These are phyloP conservation scores for Paraglomus brasilianum DNA, from an alignment of 192 early-diverging fungal species.

Conservation along the genomic window DNA sequence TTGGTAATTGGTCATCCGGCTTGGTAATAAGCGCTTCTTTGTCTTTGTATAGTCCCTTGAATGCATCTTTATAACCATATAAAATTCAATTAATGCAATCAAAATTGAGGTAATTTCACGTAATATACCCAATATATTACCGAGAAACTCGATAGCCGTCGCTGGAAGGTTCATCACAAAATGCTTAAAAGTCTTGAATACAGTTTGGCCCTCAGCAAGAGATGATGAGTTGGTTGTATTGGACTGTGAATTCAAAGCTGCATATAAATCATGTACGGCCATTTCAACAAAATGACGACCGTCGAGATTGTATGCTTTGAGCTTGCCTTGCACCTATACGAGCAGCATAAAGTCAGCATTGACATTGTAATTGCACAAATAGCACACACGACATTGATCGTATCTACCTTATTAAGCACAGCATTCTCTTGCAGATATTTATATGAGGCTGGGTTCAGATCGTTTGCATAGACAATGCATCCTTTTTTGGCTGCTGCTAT, in stretches of 20 bases:
- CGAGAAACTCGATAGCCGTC: conserved; percentile 93
- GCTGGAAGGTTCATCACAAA: conserved; percentile 99
- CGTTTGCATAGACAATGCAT: conserved; percentile 92
- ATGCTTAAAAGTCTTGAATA: conserved; percentile 78
- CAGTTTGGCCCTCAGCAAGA: conserved; percentile 30
- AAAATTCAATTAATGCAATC: conserved; percentile 7
- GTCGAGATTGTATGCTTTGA: conserved; percentile 83
- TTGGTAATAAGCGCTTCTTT: conserved; percentile 46
- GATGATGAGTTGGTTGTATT: conserved; percentile 18
- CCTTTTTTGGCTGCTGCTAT: conserved; percentile 85
- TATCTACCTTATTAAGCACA: conserved; percentile 75
- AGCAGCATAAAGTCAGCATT: not conserved
- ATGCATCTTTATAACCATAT: conserved; percentile 64
- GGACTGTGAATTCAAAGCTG: conserved; percentile 30
- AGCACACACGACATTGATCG: not conserved
- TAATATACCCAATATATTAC: conserved; percentile 37
- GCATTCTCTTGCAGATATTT: conserved; percentile 80
- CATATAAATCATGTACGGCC: conserved; percentile 65
- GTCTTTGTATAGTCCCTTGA: conserved; percentile 73
- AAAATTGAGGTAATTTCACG: not conserved
- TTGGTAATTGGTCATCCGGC: conserved; percentile 60
- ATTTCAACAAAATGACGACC: conserved; percentile 86
- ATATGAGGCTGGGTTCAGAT: conserved; percentile 91
- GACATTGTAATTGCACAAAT: conserved; percentile 1
- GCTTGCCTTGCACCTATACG: conserved; percentile 57